Evolutionary conservation across 2,329 filamentous ascomycete genomes (phyloP), one percentile per base, ranked within the genome.

Genomic region (Hortaea werneckii): DNA sequence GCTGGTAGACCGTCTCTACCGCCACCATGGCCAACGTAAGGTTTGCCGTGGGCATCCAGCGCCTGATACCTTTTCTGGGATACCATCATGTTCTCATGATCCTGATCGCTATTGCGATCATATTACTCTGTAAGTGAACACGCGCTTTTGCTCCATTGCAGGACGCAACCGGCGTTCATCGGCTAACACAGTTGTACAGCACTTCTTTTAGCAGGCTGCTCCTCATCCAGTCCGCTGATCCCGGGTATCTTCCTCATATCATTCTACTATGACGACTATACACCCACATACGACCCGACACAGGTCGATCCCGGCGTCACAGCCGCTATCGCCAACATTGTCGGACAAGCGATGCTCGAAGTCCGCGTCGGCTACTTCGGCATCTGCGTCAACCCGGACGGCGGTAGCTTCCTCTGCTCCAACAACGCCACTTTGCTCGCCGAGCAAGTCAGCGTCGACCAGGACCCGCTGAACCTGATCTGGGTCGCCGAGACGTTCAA

Each of bases 401-500:
- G 85, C 49, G 90, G 90, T 54, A 81, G 83, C 20, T 98, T 87
- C 78, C 78, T 96, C 48, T 98, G 92, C 77, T 92, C 86, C 66
- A 94, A 95, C 75, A 98, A 98, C 67, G 92, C 92, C 13, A 95
- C 90, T 2, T 82, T 88, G 2, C 76, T 98, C 41, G 90, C 92
- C 34, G 85, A 92, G 65, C 83, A 95, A 68, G 79, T 96, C 38
- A 83, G 79, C 13, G 80, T 94, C 37, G 88, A 95, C 61, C 86
- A 95, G 67, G 92, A 98, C 69, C 92, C 92, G 35, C 74, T 98
- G 61, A 98, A 98, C 67, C 72, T 98, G 60, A 89, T 98, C 59
- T 98, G 90, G 92, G 79, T 98, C 45, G 90, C 92, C 26, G 83
- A 84, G 57, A 94, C 94, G 55, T 98, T 98, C 72, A 96, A 96